These are phyloP conservation scores for Xerocomus spinulosus DNA, from an alignment of 768 basidiomycete species.

Conservation along the genomic window DNA sequence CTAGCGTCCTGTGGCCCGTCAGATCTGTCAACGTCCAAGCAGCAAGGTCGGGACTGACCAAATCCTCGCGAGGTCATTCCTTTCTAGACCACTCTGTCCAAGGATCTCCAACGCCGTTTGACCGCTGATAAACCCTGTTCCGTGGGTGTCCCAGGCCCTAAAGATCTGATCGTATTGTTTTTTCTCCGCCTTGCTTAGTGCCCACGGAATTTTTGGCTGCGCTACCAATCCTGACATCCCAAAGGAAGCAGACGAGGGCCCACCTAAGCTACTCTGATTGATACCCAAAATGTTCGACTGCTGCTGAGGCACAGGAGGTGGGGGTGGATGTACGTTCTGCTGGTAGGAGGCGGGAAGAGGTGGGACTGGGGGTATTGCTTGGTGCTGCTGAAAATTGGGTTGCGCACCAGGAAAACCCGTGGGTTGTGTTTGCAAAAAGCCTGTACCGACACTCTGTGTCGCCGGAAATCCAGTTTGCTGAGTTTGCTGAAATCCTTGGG, in stretches of 20 bases:
- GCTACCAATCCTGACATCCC: constrained; percentile 8
- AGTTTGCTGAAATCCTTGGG: constrained; percentile 39
- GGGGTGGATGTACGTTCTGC: constrained; percentile 40
- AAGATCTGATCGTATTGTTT: constrained; percentile 97
- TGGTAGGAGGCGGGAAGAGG: constrained; percentile 61
- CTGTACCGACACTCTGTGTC: constrained; percentile 23
- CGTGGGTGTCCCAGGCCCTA: constrained; percentile 86
- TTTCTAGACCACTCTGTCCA: constrained; percentile 83
- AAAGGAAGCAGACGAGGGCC: constrained; percentile 18
- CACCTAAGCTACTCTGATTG: constrained; percentile 47
- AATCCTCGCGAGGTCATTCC: constrained; percentile 87
- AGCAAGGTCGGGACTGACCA: constrained; percentile 56
- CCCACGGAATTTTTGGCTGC: constrained; percentile 75
- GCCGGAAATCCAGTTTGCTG: constrained; percentile 44
- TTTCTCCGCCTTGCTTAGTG: constrained; percentile 83
- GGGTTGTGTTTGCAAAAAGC: constrained; percentile 48
- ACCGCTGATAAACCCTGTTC: constrained; percentile 83
- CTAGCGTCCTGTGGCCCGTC: constrained; percentile 67
- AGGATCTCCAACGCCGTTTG: constrained; percentile 87
- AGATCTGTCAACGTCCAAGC: neutral
- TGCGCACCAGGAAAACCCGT: constrained; percentile 40
- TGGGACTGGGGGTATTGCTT: constrained; percentile 55
- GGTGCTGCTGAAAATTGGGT: constrained; percentile 33
- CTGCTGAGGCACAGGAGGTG: constrained; percentile 31
- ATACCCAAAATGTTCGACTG: constrained; percentile 50